Conservation (phyloP, 768 basidiomycete genomes). For the Grammothele lineata region DNA sequence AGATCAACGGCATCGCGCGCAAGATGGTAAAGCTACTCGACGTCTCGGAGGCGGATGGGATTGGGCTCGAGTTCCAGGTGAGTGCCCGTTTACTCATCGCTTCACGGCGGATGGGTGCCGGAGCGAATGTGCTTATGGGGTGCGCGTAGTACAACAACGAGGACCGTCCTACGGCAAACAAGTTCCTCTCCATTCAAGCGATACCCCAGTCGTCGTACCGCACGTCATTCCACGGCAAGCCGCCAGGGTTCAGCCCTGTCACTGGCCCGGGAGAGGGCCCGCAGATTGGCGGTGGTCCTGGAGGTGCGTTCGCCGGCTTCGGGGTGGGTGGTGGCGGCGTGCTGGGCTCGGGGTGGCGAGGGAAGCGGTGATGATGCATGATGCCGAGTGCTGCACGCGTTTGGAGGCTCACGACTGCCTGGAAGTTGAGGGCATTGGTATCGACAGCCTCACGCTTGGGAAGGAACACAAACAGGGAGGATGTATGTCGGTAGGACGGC, state of each 20-base stretch:
- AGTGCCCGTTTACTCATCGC: conserved; percentile 18
- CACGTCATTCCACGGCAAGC: conserved; percentile 50
- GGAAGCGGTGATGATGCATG: conserved; percentile 17
- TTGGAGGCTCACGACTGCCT: background rate
- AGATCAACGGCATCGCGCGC: conserved; percentile 80
- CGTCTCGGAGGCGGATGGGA: conserved; percentile 76
- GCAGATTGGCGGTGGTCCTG: conserved; percentile 26
- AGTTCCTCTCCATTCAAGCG: conserved; percentile 77
- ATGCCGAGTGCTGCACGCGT: background rate
- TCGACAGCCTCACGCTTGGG: background rate
- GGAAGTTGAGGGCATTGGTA: background rate
- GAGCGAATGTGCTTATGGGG: background rate
- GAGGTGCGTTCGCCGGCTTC: conserved; percentile 45
- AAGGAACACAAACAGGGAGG: too few species aligned
- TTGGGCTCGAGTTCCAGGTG: conserved; percentile 90
- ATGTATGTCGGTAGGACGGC: too few species aligned
- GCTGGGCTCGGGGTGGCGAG: conserved; percentile 25
- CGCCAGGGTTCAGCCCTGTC: conserved; percentile 25
- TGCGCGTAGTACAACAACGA: conserved; percentile 74
- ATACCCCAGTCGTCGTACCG: conserved; percentile 65
- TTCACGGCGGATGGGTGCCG: too few species aligned
- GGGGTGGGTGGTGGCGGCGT: conserved; percentile 41
- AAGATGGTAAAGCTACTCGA: conserved; percentile 80
- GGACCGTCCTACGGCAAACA: conserved; percentile 75
- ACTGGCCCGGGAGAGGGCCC: conserved; percentile 23